A percentile compares a stretch with the other conserved stretches of the same genome.
Conservation (phyloP, 169 alveolate genomes). For the Prorocentrum cordatum region DNA sequence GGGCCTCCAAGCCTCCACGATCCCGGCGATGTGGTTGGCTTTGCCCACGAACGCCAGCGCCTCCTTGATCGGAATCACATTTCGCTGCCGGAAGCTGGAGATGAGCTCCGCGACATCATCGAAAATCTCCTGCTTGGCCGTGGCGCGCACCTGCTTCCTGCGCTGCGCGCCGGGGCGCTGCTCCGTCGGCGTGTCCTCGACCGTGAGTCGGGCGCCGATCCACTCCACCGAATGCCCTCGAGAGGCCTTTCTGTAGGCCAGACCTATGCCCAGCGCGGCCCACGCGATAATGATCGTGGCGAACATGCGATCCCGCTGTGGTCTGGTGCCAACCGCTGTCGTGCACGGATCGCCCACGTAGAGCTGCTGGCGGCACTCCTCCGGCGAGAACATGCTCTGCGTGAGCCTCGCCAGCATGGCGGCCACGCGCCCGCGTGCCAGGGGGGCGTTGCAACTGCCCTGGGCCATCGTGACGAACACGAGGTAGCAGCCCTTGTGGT, state of each 20-base stretch:
- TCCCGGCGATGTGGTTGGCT: conserved; percentile 14
- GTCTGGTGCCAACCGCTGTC: background rate
- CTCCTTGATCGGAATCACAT: background rate
- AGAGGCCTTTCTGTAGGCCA: conserved; percentile 1
- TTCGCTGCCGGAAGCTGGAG: background rate
- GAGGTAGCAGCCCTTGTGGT: background rate
- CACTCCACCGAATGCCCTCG: background rate
- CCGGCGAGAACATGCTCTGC: background rate
- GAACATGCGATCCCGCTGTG: background rate
- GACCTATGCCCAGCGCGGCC: background rate
- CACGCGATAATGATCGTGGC: background rate
- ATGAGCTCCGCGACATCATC: background rate
- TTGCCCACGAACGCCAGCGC: background rate
- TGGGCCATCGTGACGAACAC: background rate
- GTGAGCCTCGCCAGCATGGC: background rate
- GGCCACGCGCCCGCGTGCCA: conserved; percentile 15
- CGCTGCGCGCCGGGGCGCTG: background rate
- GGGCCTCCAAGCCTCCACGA: background rate
- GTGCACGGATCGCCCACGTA: conserved; percentile 7
- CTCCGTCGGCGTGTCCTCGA: no score
- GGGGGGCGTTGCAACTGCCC: background rate
- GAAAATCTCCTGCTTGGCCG: conserved; percentile 6
- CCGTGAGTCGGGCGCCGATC: conserved; percentile 27
- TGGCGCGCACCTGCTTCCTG: background rate
- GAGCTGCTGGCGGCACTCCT: background rate